Percentiles rank a stretch among this genome's conserved stretches.
phyloP scores from a whole-genome alignment of 2,329 filamentous ascomycete species.

The Moelleriella libera region DNA sequence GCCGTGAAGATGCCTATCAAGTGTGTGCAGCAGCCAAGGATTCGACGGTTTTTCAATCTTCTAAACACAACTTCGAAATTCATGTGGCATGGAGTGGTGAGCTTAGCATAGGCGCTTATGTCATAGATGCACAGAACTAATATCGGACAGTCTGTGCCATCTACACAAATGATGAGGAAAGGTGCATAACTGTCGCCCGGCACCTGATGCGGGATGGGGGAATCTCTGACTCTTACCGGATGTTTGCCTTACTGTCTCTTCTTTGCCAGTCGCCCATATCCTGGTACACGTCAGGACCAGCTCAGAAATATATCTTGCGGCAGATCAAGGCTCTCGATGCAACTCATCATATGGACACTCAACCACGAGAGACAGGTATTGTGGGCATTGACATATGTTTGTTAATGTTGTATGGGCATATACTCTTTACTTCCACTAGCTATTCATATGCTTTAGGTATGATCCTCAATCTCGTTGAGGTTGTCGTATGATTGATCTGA shows the following conservation, averaged over 20 bases:
- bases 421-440: conserved; percentile 70
- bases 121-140: background rate
- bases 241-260: conserved; percentile 67
- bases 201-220: conserved; percentile 76
- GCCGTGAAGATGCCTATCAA: conserved; percentile 61
- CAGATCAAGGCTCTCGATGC: conserved; percentile 84
- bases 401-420: conserved; percentile 80
- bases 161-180: conserved; percentile 64
- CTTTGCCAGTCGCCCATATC: conserved; percentile 58
- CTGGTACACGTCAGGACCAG: conserved; percentile 67
- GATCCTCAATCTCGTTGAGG: background rate
- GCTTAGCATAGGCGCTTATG: conserved; percentile 9
- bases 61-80: conserved; percentile 54
- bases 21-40: conserved; percentile 65
- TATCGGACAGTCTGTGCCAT: conserved; percentile 59
- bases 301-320: conserved; percentile 81
- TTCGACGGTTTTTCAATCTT: conserved; percentile 70
- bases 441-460: conserved; percentile 68
- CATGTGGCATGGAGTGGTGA: conserved; percentile 64
- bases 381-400: conserved; percentile 59
- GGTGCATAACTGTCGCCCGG: conserved; percentile 57
- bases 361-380: conserved; percentile 9
- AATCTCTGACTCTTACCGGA: conserved; percentile 70
- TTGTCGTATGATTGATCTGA: background rate
- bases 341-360: conserved; percentile 28